Conservation (phyloP, 2,329 filamentous ascomycete species). For the Pestalotiopsis sp. region DNA sequence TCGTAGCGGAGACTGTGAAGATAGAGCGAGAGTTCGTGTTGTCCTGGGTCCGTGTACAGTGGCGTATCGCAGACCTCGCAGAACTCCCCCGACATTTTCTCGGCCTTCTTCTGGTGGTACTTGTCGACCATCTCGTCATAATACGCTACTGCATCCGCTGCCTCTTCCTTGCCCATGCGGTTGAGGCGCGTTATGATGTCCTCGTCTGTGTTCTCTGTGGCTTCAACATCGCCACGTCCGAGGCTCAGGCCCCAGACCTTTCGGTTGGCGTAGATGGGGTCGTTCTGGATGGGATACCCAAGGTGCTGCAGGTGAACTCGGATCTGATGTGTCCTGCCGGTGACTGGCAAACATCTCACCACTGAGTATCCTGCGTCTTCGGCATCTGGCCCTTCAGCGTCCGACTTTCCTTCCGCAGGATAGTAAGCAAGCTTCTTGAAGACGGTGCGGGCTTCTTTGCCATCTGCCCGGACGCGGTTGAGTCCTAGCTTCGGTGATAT, state of each 20-base stretch:
- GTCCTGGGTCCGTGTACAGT: constrained; percentile 89
- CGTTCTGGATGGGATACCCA: constrained; percentile 93
- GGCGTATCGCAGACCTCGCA: constrained; percentile 85
- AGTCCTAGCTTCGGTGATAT: constrained; percentile 95
- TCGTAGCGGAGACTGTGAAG: constrained; percentile 91
- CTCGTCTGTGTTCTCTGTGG: constrained; percentile 74
- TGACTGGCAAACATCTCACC: constrained; percentile 90
- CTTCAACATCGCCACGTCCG: constrained; percentile 68
- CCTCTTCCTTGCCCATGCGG: constrained; percentile 92
- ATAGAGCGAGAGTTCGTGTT: constrained; percentile 90
- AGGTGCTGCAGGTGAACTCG: constrained; percentile 93
- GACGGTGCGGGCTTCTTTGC: constrained; percentile 86
- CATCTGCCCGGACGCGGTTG: constrained; percentile 91
- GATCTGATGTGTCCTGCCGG: constrained; percentile 92
- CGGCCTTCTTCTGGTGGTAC: constrained; percentile 88
- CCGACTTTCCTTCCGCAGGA: constrained; percentile 45
- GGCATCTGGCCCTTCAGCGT: constrained; percentile 39
- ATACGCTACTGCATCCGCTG: constrained; percentile 88
- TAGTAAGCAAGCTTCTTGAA: constrained; percentile 96
- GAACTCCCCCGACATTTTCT: constrained; percentile 85
- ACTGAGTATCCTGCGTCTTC: constrained; percentile 85
- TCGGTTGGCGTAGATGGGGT: constrained; percentile 96
- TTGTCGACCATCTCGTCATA: constrained; percentile 91
- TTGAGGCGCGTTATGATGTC: constrained; percentile 85
- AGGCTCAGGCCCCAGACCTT: constrained; percentile 86